Percentiles rank a stretch among this genome's conserved stretches.
Evolutionary conservation across 352 stramenopile genomes (phyloP).

Genomic region (Phytopythium oedochilum): DNA sequence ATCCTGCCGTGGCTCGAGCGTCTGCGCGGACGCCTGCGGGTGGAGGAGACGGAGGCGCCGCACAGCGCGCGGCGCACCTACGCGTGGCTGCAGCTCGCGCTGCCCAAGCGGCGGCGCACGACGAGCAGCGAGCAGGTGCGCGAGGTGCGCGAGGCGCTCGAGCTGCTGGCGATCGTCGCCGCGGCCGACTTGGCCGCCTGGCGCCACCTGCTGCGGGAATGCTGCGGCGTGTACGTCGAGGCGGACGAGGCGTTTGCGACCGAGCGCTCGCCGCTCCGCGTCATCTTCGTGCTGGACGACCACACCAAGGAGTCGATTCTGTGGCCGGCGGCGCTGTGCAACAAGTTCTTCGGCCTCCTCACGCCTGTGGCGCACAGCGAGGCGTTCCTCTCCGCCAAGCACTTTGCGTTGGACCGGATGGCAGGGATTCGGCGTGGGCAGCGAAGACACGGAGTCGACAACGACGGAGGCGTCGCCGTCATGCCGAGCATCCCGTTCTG

Average conservation of each 20-base stretch:
- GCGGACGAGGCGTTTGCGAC: slow-evolving; percentile 2
- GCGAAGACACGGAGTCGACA: no score
- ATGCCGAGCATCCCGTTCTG: slow-evolving; percentile 18
- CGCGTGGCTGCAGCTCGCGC: slow-evolving; percentile 17
- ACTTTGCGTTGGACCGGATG: slow-evolving; percentile 4
- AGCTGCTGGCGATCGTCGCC: slow-evolving; percentile 22
- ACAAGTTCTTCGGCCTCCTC: slow-evolving; percentile 13
- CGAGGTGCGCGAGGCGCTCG: slow-evolving; percentile 23
- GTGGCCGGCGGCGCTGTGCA: slow-evolving; percentile 18
- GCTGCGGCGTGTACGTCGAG: slow-evolving; percentile 19
- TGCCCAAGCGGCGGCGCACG: slow-evolving; percentile 26
- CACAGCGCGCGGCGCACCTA: slow-evolving; percentile 4
- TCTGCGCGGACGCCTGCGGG: slow-evolving; percentile 20
- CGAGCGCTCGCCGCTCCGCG: slow-evolving; percentile 5
- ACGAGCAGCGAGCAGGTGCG: slow-evolving; percentile 13
- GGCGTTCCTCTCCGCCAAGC: slow-evolving; percentile 13
- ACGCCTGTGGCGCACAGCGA: slow-evolving; percentile 1
- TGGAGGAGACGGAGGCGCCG: slow-evolving; percentile 9
- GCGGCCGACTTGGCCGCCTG: slow-evolving; percentile 11
- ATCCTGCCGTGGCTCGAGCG: slow-evolving; percentile 22
- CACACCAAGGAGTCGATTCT: slow-evolving; percentile 22
- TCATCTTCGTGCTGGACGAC: slow-evolving; percentile 31
- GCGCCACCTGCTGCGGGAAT: slow-evolving; percentile 18
- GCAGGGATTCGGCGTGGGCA: background rate
- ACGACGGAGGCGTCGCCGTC: no score